phyloP scores from a whole-genome alignment of 2,329 filamentous ascomycete species.

The Cordyceps javanica region DNA sequence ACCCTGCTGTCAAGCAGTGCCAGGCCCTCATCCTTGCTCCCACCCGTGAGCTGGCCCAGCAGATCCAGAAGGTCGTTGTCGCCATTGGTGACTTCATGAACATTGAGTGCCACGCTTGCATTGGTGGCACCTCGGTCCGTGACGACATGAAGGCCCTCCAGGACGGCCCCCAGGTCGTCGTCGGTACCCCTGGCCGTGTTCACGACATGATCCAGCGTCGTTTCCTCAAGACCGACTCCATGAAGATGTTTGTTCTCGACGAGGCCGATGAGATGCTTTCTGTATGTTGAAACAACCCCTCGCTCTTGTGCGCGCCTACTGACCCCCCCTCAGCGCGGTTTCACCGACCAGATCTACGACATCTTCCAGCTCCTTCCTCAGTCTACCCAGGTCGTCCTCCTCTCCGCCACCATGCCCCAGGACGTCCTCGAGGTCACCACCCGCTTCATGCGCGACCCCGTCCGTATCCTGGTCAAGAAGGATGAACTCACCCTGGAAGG shows the following conservation, averaged over 20 bases:
- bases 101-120: slow-evolving; percentile 97
- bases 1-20: slow-evolving; percentile 88
- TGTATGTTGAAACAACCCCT: slow-evolving; percentile 40
- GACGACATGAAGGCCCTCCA: slow-evolving; percentile 98
- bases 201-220: slow-evolving; percentile 99
- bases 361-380: slow-evolving; percentile 99
- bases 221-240: slow-evolving; percentile 91
- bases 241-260: slow-evolving; percentile 99
- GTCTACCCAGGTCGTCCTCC: slow-evolving; percentile 95
- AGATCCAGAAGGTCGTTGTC: slow-evolving; percentile 99
- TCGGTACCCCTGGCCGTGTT: slow-evolving; percentile 96
- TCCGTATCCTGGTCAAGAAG: slow-evolving; percentile 99
- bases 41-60: slow-evolving; percentile 96
- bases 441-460: slow-evolving; percentile 99
- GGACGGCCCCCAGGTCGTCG: slow-evolving; percentile 93
- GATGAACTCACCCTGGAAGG: slow-evolving; percentile 98
- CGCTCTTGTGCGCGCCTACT: slow-evolving; percentile 19
- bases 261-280: slow-evolving; percentile 99
- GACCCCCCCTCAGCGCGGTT: slow-evolving; percentile 65
- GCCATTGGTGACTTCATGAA: slow-evolving; percentile 99
- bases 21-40: slow-evolving; percentile 97
- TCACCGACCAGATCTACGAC: slow-evolving; percentile 99
- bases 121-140: slow-evolving; percentile 95
- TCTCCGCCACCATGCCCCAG: slow-evolving; percentile 98
- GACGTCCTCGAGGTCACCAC: slow-evolving; percentile 99